Evolutionary conservation across 148 eudicot genomes (phyloP).

Genomic region (Drosera capensis): DNA sequence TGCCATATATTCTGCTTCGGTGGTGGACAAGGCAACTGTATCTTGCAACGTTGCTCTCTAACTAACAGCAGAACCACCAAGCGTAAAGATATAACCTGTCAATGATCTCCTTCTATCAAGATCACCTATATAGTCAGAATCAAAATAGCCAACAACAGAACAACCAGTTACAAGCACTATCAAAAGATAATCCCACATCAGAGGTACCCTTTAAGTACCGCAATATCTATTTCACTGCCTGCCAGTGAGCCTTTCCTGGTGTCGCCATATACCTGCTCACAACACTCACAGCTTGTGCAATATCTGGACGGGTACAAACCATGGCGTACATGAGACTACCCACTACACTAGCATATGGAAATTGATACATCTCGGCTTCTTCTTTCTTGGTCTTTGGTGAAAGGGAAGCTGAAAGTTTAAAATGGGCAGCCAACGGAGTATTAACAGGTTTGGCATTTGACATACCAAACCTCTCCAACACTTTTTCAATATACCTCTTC

Average conservation of each 20-base stretch:
- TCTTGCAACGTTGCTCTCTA: too few species aligned
- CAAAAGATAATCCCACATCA: not conserved
- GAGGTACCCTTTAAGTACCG: not conserved
- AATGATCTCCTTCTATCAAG: not conserved
- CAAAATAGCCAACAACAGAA: not conserved
- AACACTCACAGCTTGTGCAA: not conserved
- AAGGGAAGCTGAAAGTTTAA: not conserved
- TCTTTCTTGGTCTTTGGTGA: slow-evolving; percentile 2
- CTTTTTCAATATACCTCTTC: not conserved
- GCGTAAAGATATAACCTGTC: not conserved
- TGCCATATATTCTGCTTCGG: not conserved
- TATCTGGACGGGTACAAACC: not conserved
- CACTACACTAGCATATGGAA: not conserved
- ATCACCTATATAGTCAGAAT: not conserved
- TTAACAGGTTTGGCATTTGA: not conserved
- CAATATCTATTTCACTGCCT: not conserved
- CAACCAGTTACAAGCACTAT: not conserved
- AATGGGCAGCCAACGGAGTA: not conserved
- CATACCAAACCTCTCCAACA: slow-evolving; percentile 2
- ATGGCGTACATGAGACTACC: not conserved
- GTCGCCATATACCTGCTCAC: not conserved
- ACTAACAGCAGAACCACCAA: not conserved
- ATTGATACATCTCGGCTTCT: not conserved
- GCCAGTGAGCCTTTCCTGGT: not conserved
- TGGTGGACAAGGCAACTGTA: not conserved